Percentiles rank a stretch among this genome's conserved stretches.
phyloP scores from a whole-genome alignment of 306 rosid genomes.

The Echinosophora koreensis region DNA sequence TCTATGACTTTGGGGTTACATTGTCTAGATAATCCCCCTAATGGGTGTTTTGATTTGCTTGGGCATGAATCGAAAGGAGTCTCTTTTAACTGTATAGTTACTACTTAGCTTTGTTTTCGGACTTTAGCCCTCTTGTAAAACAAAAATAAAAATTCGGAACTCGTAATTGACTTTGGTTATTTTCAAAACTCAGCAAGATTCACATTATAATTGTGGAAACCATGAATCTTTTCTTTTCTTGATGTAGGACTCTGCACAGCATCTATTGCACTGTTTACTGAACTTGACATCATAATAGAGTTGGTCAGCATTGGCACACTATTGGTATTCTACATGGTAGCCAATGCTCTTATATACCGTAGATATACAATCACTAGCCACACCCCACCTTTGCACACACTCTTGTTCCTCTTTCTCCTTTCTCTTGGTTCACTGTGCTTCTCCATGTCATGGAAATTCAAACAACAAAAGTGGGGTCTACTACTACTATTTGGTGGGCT shows the following conservation, averaged over 20 bases:
- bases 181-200: too few relatives aligned
- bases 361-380: conserved; percentile 65
- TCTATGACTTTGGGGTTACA: too few relatives aligned
- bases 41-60: too few relatives aligned
- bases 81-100: too few relatives aligned
- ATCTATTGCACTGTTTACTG: conserved; percentile 82
- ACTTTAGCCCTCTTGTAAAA: too few relatives aligned
- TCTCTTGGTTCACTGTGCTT: conserved; percentile 69
- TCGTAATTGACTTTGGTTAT: too few relatives aligned
- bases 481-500: conserved; percentile 60
- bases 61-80: too few relatives aligned
- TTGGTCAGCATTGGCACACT: conserved; percentile 82
- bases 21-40: too few relatives aligned
- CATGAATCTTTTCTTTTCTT: conserved; percentile 18
- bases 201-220: too few relatives aligned
- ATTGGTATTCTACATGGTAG: conserved; percentile 91
- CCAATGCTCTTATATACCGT: conserved; percentile 83
- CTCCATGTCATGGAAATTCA: conserved; percentile 74
- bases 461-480: conserved; percentile 70
- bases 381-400: conserved; percentile 61
- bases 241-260: conserved; percentile 86
- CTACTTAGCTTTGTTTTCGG: too few relatives aligned
- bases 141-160: too few relatives aligned
- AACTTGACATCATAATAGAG: conserved; percentile 72
- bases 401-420: conserved; percentile 75